Evolutionary conservation across 805 yeast species (phyloP).

Genomic region (Candida argentea): DNA sequence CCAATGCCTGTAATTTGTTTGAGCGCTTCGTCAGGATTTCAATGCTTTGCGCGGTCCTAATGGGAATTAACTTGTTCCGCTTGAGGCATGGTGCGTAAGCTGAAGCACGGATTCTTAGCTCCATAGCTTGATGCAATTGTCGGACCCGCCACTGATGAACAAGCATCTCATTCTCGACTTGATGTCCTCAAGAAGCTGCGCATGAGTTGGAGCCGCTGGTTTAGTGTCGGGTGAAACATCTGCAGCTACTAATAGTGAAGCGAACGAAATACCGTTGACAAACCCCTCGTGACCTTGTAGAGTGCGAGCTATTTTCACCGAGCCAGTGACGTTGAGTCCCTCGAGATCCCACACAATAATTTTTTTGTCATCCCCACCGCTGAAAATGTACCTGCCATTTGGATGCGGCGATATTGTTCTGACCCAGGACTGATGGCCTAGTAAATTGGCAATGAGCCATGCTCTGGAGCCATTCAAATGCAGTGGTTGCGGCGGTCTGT

Average conservation of each 20-base stretch:
- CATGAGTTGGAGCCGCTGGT: constrained; percentile 11
- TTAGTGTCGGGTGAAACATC: constrained; percentile 1
- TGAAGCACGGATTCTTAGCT: constrained; percentile 10
- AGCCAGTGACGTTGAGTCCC: constrained; percentile 25
- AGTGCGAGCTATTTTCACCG: constrained; percentile 35
- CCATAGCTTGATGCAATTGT: constrained; percentile 49
- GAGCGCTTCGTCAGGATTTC: too few relatives aligned
- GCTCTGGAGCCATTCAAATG: constrained; percentile 47
- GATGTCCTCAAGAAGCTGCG: constrained; percentile 18
- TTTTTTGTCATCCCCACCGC: constrained; percentile 72
- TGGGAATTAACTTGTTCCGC: too few relatives aligned
- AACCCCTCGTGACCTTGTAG: constrained; percentile 67
- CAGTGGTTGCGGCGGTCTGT: constrained; percentile 47
- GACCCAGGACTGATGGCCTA: constrained; percentile 86
- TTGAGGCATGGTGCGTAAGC: too few relatives aligned
- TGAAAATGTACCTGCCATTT: constrained; percentile 55
- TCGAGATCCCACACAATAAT: constrained; percentile 70
- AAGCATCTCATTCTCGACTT: constrained; percentile 49
- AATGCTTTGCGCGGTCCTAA: too few relatives aligned
- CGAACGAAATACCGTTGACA: constrained; percentile 52
- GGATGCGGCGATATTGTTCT: constrained; percentile 64
- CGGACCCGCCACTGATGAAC: constrained; percentile 56
- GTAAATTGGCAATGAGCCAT: constrained; percentile 41
- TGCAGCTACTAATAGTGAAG: constrained; percentile 25
- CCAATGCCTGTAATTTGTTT: too few relatives aligned